These are phyloP conservation scores for Acer negundo DNA, from an alignment of 345 rosid genomes.

Conservation along the genomic window DNA sequence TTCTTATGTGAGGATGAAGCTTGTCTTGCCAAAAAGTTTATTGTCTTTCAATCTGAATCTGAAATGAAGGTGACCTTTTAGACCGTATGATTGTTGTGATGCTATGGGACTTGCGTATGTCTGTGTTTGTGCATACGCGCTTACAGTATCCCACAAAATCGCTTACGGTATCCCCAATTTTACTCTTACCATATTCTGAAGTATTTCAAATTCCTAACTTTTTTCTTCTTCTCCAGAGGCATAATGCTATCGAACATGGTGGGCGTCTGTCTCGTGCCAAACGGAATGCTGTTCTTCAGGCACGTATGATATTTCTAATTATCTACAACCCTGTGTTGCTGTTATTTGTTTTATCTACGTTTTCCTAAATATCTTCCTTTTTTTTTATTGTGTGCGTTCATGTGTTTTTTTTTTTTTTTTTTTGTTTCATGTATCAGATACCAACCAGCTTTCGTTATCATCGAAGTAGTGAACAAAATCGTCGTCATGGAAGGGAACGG, in stretches of 20 bases:
- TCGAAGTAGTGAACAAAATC: constrained; percentile 58
- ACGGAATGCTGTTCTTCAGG: constrained; percentile 98
- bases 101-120: not conserved
- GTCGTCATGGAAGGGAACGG: constrained; percentile 74
- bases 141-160: not conserved
- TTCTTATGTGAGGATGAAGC: constrained; percentile 92
- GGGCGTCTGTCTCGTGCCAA: constrained; percentile 93
- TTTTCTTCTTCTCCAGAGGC: constrained; percentile 62
- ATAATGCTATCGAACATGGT: constrained; percentile 87
- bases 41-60: constrained; percentile 80
- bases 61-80: constrained; percentile 77
- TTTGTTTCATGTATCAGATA: constrained; percentile 44
- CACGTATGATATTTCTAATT: constrained; percentile 18
- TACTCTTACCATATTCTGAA: not conserved
- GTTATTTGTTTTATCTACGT: not conserved
- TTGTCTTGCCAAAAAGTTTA: constrained; percentile 88
- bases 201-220: constrained; percentile 4
- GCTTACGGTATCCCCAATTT: not conserved
- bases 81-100: not conserved
- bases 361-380: not conserved
- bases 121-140: not conserved
- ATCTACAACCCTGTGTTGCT: not conserved
- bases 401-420: not conserved
- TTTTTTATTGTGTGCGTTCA: too few species aligned
- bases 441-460: constrained; percentile 90